These are phyloP conservation scores for Leucosporidium creatinivorum DNA, from an alignment of 768 basidiomycete species.

Conservation along the genomic window DNA sequence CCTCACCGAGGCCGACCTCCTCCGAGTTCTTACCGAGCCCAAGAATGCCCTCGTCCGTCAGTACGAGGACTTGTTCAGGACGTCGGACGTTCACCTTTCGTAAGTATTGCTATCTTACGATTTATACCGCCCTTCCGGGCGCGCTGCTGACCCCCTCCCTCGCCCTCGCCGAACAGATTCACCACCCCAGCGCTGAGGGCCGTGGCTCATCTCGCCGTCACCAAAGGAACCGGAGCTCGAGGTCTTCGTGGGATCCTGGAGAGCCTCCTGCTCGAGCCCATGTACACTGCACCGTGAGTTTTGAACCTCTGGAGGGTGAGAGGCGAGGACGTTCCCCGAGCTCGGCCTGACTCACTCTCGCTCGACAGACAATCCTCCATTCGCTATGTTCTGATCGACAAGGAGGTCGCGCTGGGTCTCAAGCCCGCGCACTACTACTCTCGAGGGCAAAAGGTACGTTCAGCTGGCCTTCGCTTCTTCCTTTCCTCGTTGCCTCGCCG, in stretches of 20 bases:
- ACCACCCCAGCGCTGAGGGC: constrained; percentile 71
- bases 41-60: constrained; percentile 85
- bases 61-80: constrained; percentile 47
- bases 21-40: constrained; percentile 85
- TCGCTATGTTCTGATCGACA: constrained; percentile 27
- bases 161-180: constrained; percentile 53
- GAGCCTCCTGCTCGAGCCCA: constrained; percentile 69
- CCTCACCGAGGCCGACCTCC: constrained; percentile 69
- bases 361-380: constrained; percentile 14
- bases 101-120: constrained; percentile 56
- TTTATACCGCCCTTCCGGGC: too few relatives aligned
- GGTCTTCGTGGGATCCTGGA: constrained; percentile 89
- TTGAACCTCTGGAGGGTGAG: too few relatives aligned
- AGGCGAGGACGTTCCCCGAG: too few relatives aligned
- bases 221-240: constrained; percentile 81
- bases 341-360: constrained; percentile 14
- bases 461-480: too few relatives aligned
- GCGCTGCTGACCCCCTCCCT: constrained; percentile 50
- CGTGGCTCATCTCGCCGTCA: constrained; percentile 68
- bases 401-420: background rate
- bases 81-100: constrained; percentile 15
- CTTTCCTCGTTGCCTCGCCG: too few relatives aligned
- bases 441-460: constrained; percentile 25
- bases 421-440: constrained; percentile 18
- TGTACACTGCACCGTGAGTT: constrained; percentile 54